Percentiles rank a stretch among this genome's conserved stretches.
Evolutionary conservation across 192 early-diverging fungal genomes (phyloP).

Genomic region (Backusella sp.): DNA sequence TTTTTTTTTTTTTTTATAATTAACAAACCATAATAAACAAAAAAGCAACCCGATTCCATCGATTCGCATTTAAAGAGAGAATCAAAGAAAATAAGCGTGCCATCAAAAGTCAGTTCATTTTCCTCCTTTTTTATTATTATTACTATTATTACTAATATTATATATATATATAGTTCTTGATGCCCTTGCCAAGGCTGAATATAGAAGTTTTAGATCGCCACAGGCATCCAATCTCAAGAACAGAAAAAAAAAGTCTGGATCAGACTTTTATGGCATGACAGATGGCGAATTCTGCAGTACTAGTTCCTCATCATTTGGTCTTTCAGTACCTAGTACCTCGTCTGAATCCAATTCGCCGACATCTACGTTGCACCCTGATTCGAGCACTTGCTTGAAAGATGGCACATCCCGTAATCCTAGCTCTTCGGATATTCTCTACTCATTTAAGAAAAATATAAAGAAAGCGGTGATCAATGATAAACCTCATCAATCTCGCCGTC

Average conservation of each 20-base stretch:
- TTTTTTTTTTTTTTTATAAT: background rate
- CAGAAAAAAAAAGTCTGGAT: background rate
- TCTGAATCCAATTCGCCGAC: background rate
- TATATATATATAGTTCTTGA: slow-evolving; percentile 26
- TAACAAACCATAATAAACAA: background rate
- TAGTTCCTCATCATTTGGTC: background rate
- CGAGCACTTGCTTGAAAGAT: background rate
- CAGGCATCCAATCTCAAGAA: background rate
- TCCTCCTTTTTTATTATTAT: background rate
- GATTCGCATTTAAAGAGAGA: slow-evolving; percentile 30
- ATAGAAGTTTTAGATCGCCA: slow-evolving; percentile 3
- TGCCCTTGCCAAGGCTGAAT: slow-evolving; percentile 28
- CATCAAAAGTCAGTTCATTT: slow-evolving; percentile 15
- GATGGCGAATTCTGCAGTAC: background rate
- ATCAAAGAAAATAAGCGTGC: slow-evolving; percentile 27
- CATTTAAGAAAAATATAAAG: slow-evolving; percentile 21
- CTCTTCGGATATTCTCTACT: background rate
- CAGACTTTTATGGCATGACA: background rate
- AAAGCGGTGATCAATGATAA: slow-evolving; percentile 24
- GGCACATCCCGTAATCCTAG: background rate
- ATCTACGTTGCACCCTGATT: background rate
- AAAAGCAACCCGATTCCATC: slow-evolving; percentile 32
- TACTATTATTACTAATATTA: background rate
- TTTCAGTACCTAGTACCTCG: background rate
- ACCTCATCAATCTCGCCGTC: slow-evolving; percentile 14